Conservation (phyloP, 2,329 filamentous ascomycete genomes). For the Teratosphaeria pseudoeucalypti region DNA sequence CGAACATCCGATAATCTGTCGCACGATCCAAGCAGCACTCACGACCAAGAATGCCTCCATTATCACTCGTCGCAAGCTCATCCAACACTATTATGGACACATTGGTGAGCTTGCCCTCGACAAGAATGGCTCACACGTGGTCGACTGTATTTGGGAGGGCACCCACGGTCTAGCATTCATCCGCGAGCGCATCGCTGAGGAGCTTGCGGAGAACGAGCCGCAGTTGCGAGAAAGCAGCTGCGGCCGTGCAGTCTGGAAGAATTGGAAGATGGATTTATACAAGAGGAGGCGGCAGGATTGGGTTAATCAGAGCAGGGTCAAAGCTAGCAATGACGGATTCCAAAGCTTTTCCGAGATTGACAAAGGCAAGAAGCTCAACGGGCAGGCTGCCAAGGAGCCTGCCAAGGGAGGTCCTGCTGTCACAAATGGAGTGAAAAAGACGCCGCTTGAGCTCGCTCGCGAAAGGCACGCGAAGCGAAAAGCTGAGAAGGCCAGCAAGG, state of each 20-base stretch:
- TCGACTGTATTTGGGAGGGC: slow-evolving; percentile 56
- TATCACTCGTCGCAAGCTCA: slow-evolving; percentile 53
- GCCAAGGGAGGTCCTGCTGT: background rate
- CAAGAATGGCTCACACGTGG: slow-evolving; percentile 54
- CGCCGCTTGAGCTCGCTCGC: slow-evolving; percentile 47
- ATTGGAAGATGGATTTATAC: slow-evolving; percentile 65
- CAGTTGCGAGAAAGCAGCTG: slow-evolving; percentile 52
- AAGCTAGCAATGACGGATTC: slow-evolving; percentile 41
- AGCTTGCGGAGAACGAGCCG: slow-evolving; percentile 50
- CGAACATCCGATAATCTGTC: slow-evolving; percentile 47
- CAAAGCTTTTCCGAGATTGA: slow-evolving; percentile 40
- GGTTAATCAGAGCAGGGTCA: slow-evolving; percentile 48
- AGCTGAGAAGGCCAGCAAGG: slow-evolving; percentile 24
- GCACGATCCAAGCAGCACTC: slow-evolving; percentile 55
- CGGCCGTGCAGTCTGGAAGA: slow-evolving; percentile 60
- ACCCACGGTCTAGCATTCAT: slow-evolving; percentile 56
- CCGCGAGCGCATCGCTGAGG: slow-evolving; percentile 55
- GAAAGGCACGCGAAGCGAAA: slow-evolving; percentile 44
- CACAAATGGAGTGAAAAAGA: slow-evolving; percentile 28
- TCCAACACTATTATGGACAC: slow-evolving; percentile 52
- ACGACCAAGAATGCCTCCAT: slow-evolving; percentile 43
- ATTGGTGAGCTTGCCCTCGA: slow-evolving; percentile 52
- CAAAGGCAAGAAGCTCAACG: slow-evolving; percentile 6
- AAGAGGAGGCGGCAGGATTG: slow-evolving; percentile 54
- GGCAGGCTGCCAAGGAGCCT: background rate